Evolutionary conservation across 768 basidiomycete species (phyloP), one percentile per base, ranked within the genome.

Genomic region (Mycena kentingensis): DNA sequence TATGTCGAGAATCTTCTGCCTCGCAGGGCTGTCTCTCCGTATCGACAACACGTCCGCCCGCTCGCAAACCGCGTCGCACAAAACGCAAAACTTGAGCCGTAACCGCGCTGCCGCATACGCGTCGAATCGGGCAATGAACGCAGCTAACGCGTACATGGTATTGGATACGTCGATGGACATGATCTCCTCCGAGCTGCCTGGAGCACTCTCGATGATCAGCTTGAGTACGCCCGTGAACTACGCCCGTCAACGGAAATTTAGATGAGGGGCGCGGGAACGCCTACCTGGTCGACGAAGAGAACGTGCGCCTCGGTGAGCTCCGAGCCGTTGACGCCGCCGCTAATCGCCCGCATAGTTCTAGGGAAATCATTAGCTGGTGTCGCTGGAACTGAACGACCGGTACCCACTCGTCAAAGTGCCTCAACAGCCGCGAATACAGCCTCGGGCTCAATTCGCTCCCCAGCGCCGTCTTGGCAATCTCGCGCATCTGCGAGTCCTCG

Each of bases 181-280:
- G 13, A 82, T 68, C 44, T 88, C 85, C 46, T 88, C 84, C 22
- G 80, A 68, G 8, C 76, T 72, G 19, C 73, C 72, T 38, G 83
- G 76, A 16, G 79, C 75, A 52, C 88, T 89, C 51, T 93, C 90
- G n/a, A 90, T 77, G 38, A 91, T 77, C 7, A 88, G 77, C 61
- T 88, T 89, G 41, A 95, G 70, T 25, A 95, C 83, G 0, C 82
- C 76, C 43, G 90, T 82, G 55, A 87, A 83, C 86, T 95, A 64
- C 25, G 42, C 15, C 49, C 35, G 21, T 36, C 5, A 56, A 43
- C 25, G 21, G 45, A 44, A 45, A 21, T 35, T n/a, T 12, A 3
- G 25, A 36, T 19, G 11, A 16, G n/a, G 21, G 21, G 21, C 55
- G 57, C 22, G 24, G 15, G 32, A 28, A 24, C 27, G 49, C 67